A percentile compares a stretch with the other conserved stretches of the same genome.
Conservation (phyloP, 2,329 filamentous ascomycete genomes). For the Madurella fahalii region DNA sequence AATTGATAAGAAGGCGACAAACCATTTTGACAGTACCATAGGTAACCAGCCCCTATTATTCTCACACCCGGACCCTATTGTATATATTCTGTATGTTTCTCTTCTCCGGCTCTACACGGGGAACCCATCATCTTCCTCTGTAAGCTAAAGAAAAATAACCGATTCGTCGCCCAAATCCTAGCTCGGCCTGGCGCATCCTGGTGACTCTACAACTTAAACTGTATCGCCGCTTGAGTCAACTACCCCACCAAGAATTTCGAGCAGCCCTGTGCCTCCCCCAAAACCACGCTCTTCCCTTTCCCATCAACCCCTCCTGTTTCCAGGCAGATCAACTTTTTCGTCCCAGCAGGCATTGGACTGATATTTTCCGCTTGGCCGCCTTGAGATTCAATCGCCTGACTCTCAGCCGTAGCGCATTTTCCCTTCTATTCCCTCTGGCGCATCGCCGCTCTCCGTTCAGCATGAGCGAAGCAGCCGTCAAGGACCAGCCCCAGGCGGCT, state of each 20-base stretch:
- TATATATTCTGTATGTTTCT: no score
- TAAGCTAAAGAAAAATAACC: no score
- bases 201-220: no score
- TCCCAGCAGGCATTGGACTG: no score
- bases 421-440: constrained; percentile 6
- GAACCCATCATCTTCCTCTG: no score
- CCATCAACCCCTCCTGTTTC: neutral
- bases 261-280: neutral
- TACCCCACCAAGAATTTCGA: neutral
- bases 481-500: constrained; percentile 24
- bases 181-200: no score
- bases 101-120: no score
- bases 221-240: neutral
- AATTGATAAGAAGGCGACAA: constrained; percentile 3
- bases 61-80: neutral
- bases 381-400: neutral
- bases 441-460: constrained; percentile 20
- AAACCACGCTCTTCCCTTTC: neutral
- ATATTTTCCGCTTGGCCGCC: neutral
- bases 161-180: no score
- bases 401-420: neutral
- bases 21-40: neutral
- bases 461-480: constrained; percentile 34
- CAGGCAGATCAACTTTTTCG: no score
- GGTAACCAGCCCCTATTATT: neutral